These are phyloP conservation scores for Zelopaecilomyces penicillatus DNA, from an alignment of 2,329 filamentous ascomycete genomes.

Conservation along the genomic window DNA sequence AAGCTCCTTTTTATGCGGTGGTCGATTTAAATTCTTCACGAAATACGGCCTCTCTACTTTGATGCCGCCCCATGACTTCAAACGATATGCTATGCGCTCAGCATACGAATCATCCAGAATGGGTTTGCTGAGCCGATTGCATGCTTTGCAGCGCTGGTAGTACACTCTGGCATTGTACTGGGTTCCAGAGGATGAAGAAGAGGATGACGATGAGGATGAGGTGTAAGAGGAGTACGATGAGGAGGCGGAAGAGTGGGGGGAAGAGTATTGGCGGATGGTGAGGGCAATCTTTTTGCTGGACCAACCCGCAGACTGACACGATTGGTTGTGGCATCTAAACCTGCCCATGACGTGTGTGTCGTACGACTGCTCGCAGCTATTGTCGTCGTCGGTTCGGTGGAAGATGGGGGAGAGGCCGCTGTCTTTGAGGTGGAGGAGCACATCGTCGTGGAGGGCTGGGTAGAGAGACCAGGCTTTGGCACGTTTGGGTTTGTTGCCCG, in stretches of 20 bases:
- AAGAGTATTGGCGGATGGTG: neutral
- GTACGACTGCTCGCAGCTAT: neutral
- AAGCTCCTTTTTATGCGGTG: too few relatives aligned
- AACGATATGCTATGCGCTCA: neutral
- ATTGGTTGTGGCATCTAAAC: neutral
- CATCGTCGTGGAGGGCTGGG: neutral
- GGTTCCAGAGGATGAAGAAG: neutral
- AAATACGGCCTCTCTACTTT: neutral
- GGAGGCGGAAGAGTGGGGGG: too few relatives aligned
- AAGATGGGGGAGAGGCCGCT: neutral
- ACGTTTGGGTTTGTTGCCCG: too few relatives aligned
- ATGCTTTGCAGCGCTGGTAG: neutral
- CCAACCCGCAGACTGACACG: neutral
- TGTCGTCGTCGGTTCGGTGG: neutral
- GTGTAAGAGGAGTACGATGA: too few relatives aligned
- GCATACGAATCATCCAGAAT: neutral
- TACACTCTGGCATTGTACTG: neutral
- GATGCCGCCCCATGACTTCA: neutral
- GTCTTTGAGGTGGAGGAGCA: neutral
- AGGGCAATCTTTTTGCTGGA: neutral
- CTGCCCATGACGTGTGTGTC: neutral
- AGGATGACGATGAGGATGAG: too few relatives aligned
- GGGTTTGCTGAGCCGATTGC: neutral
- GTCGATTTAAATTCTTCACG: too few relatives aligned
- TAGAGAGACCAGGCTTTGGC: neutral